These are phyloP conservation scores for Apiotrichum montevideense DNA, from an alignment of 1,284 basidiomycete species.

Conservation along the genomic window DNA sequence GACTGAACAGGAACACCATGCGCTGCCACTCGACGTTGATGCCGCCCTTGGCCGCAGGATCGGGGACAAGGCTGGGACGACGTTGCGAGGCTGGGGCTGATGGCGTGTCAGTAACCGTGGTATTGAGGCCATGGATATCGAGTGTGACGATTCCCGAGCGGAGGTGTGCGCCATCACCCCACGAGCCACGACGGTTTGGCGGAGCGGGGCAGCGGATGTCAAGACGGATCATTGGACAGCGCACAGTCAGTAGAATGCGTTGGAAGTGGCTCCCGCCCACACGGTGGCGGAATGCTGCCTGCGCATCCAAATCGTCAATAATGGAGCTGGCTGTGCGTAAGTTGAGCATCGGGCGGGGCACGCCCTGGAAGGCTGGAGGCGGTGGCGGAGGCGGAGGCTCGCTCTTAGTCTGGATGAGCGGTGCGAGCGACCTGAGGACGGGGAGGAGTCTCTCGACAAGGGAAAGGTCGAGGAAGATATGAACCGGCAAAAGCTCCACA, in stretches of 20 bases:
- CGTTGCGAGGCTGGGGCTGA: background rate
- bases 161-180: slow-evolving; percentile 41
- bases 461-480: slow-evolving; percentile 68
- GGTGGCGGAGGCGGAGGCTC: slow-evolving; percentile 1
- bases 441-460: slow-evolving; percentile 46
- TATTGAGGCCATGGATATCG: slow-evolving; percentile 35
- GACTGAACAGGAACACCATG: slow-evolving; percentile 40
- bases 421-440: slow-evolving; percentile 32
- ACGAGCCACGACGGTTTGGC: slow-evolving; percentile 30
- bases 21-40: slow-evolving; percentile 33
- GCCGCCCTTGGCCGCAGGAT: slow-evolving; percentile 2
- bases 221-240: slow-evolving; percentile 35
- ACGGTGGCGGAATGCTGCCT: slow-evolving; percentile 3
- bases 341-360: background rate
- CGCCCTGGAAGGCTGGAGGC: background rate
- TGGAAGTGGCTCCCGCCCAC: background rate
- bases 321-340: slow-evolving; percentile 12
- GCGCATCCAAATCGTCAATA: slow-evolving; percentile 16
- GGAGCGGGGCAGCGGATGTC: slow-evolving; percentile 46
- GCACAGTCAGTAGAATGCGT: slow-evolving; percentile 9
- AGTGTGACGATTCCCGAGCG: slow-evolving; percentile 44
- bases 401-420: slow-evolving; percentile 18
- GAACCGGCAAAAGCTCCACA: slow-evolving; percentile 55
- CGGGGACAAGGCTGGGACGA: background rate
- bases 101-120: slow-evolving; percentile 11